phyloP scores from a whole-genome alignment of 2,329 filamentous ascomycete species.

The Juglanconis sp. region DNA sequence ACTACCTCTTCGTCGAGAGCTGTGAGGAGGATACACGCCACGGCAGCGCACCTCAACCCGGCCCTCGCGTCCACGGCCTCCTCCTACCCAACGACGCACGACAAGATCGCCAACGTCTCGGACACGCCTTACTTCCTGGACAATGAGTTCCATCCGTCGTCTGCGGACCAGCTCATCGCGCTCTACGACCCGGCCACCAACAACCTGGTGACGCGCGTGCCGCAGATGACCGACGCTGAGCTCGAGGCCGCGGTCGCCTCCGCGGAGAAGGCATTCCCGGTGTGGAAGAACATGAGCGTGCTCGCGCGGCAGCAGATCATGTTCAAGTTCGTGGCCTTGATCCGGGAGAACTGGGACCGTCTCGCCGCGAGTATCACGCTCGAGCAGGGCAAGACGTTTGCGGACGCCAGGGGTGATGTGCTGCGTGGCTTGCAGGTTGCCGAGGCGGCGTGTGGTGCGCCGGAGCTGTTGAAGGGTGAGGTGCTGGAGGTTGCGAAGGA shows the following conservation, averaged over 20 bases:
- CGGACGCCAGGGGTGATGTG: conserved; percentile 78
- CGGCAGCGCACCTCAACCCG: conserved; percentile 52
- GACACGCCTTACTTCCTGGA: conserved; percentile 80
- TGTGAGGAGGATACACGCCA: conserved; percentile 54
- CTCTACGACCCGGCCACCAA: conserved; percentile 81
- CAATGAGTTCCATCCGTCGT: conserved; percentile 71
- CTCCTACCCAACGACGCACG: conserved; percentile 68
- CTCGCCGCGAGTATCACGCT: conserved; percentile 81
- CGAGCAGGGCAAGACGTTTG: conserved; percentile 86
- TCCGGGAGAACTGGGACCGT: conserved; percentile 81
- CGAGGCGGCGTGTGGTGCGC: conserved; percentile 76
- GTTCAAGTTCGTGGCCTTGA: conserved; percentile 79
- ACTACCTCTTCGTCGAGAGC: conserved; percentile 32
- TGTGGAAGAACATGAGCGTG: conserved; percentile 70
- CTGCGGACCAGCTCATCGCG: conserved; percentile 71
- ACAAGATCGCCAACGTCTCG: conserved; percentile 62
- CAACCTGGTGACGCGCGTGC: conserved; percentile 78
- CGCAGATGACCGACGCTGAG: conserved; percentile 76
- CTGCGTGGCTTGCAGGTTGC: conserved; percentile 80
- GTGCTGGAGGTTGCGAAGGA: conserved; percentile 83
- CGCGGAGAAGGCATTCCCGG: conserved; percentile 71
- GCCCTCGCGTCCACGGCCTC: conserved; percentile 54
- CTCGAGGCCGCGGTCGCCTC: conserved; percentile 72
- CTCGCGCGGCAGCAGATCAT: conserved; percentile 78
- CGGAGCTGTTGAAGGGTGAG: conserved; percentile 79